These are phyloP conservation scores for Russula griseocarnosa DNA, from an alignment of 768 basidiomycete genomes.

Conservation along the genomic window DNA sequence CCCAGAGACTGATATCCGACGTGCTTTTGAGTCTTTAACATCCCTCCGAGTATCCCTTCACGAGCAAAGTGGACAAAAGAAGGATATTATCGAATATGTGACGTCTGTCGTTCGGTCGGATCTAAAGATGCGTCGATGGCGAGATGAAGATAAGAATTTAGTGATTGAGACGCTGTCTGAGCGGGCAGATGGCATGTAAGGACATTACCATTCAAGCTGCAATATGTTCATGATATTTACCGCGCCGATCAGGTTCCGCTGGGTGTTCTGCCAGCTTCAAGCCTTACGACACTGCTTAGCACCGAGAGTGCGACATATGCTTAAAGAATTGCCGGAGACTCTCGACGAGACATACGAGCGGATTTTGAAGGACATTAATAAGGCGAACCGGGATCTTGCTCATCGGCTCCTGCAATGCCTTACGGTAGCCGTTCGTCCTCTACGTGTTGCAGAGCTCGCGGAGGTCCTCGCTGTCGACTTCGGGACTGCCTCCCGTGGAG, in stretches of 20 bases:
- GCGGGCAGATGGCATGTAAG: slow-evolving; percentile 6
- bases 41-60: background rate
- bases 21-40: background rate
- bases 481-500: background rate
- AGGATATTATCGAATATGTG: background rate
- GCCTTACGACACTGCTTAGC: background rate
- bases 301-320: background rate
- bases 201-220: no score
- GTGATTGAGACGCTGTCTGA: background rate
- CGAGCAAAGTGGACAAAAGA: slow-evolving; percentile 1
- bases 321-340: slow-evolving; percentile 1
- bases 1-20: background rate
- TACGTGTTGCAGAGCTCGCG: slow-evolving; percentile 2
- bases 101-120: background rate
- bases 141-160: background rate
- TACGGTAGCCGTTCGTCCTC: background rate
- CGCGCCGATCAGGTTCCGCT: background rate
- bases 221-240: background rate
- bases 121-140: background rate
- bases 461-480: slow-evolving; percentile 1
- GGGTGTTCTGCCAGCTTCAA: slow-evolving; percentile 1
- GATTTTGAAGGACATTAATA: background rate
- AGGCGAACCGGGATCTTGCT: background rate
- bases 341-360: slow-evolving; percentile 8
- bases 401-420: slow-evolving; percentile 3